Evolutionary conservation across 2,329 filamentous ascomycete species (phyloP).

Genomic region (Didymella glomerata): DNA sequence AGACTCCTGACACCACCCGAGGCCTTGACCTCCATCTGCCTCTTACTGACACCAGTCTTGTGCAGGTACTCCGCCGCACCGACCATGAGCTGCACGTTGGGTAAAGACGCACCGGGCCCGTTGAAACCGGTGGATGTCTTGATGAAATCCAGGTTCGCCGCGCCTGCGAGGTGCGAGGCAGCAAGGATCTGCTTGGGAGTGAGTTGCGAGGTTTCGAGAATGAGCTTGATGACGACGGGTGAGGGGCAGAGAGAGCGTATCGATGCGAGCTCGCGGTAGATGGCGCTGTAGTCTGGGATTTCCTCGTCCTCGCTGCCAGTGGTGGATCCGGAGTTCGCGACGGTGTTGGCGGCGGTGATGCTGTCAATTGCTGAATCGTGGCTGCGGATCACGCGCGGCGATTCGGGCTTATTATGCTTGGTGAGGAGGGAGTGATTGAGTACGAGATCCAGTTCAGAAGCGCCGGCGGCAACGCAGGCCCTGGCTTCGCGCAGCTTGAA

Average conservation of each 20-base stretch:
- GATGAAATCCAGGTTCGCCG: slow-evolving; percentile 65
- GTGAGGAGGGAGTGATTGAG: slow-evolving; percentile 62
- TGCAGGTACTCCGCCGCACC: slow-evolving; percentile 57
- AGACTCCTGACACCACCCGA: slow-evolving; percentile 64
- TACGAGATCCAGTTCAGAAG: slow-evolving; percentile 67
- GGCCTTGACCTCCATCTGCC: slow-evolving; percentile 64
- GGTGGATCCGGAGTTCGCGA: slow-evolving; percentile 30
- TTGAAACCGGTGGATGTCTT: slow-evolving; percentile 69
- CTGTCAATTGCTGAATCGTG: slow-evolving; percentile 46
- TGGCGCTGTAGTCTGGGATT: slow-evolving; percentile 55
- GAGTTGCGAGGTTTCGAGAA: slow-evolving; percentile 66
- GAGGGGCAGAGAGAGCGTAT: slow-evolving; percentile 59
- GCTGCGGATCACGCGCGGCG: slow-evolving; percentile 18
- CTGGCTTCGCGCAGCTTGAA: slow-evolving; percentile 62
- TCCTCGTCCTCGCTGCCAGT: slow-evolving; percentile 29
- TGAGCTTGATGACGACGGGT: slow-evolving; percentile 61
- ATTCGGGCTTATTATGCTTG: slow-evolving; percentile 32
- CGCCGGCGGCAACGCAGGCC: slow-evolving; percentile 60
- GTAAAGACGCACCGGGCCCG: slow-evolving; percentile 61
- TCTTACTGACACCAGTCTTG: slow-evolving; percentile 37
- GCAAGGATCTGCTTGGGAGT: slow-evolving; percentile 60
- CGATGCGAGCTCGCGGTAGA: slow-evolving; percentile 63
- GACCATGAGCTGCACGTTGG: slow-evolving; percentile 64
- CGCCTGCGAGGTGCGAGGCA: slow-evolving; percentile 60
- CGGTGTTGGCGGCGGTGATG: slow-evolving; percentile 47